Conservation (phyloP, 805 yeast species). For the Zygotorulaspora florentina region DNA sequence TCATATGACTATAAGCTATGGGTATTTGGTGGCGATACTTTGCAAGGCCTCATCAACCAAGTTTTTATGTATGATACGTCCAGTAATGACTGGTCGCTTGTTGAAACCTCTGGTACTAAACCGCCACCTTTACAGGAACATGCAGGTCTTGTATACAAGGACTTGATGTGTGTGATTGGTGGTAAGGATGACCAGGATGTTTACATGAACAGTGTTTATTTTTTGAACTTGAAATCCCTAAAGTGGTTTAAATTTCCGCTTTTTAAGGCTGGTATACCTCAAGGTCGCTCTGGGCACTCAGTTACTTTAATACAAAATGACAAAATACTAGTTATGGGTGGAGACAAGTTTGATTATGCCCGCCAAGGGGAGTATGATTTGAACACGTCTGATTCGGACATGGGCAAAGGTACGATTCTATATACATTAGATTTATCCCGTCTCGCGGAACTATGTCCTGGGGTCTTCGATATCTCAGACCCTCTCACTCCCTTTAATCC, state of each 20-base stretch:
- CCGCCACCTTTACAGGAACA: slow-evolving; percentile 93
- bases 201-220: slow-evolving; percentile 60
- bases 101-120: slow-evolving; percentile 48
- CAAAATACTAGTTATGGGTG: slow-evolving; percentile 83
- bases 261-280: slow-evolving; percentile 49
- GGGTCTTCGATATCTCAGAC: slow-evolving; percentile 39
- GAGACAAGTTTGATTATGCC: slow-evolving; percentile 73
- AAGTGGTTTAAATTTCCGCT: slow-evolving; percentile 66
- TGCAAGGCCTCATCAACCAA: slow-evolving; percentile 64
- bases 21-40: slow-evolving; percentile 90
- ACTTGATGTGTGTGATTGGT: slow-evolving; percentile 79
- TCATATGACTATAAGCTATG: slow-evolving; percentile 73
- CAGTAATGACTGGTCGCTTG: slow-evolving; percentile 62
- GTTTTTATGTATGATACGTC: slow-evolving; percentile 77
- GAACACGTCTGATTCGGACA: slow-evolving; percentile 49
- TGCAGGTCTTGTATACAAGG: slow-evolving; percentile 73
- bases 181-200: slow-evolving; percentile 77
- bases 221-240: slow-evolving; percentile 68
- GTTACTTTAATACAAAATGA: slow-evolving; percentile 65
- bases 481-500: slow-evolving; percentile 15
- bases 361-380: slow-evolving; percentile 44
- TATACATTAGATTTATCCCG: slow-evolving; percentile 55
- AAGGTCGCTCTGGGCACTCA: slow-evolving; percentile 89
- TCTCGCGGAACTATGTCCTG: slow-evolving; percentile 37
- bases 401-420: slow-evolving; percentile 56